phyloP scores from a whole-genome alignment of 169 alveolate genomes.

The Eimeria zaria region DNA sequence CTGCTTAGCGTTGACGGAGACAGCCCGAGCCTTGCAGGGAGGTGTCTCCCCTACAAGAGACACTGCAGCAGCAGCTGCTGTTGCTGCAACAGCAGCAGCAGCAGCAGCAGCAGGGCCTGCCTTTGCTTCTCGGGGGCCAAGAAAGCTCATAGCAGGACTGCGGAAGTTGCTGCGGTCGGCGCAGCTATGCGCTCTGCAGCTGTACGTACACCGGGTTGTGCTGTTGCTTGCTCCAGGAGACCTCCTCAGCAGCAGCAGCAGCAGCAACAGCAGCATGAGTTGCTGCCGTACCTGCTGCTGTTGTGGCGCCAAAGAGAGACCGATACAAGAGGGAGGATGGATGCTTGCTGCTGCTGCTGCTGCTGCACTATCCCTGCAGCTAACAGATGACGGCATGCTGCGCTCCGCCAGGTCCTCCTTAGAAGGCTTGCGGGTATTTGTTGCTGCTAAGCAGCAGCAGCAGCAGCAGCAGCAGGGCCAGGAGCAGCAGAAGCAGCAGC shows the following conservation, averaged over 20 bases:
- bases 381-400: conserved; percentile 1
- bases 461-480: conserved; percentile 28
- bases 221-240: conserved; percentile 31
- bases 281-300: conserved; percentile 51
- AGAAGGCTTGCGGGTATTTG: conserved; percentile 7
- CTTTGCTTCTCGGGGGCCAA: background rate
- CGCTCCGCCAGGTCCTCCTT: conserved; percentile 10
- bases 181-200: conserved; percentile 48
- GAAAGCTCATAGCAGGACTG: background rate
- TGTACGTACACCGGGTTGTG: conserved; percentile 35
- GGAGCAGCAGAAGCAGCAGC: conserved; percentile 25
- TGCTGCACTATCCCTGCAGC: background rate
- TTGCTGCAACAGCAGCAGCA: background rate
- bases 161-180: conserved; percentile 26
- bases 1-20: conserved; percentile 8
- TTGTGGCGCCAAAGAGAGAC: background rate
- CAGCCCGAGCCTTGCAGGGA: conserved; percentile 17
- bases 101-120: background rate
- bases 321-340: background rate
- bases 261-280: conserved; percentile 1
- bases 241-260: conserved; percentile 3
- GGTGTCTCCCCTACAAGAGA: background rate
- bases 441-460: conserved; percentile 18
- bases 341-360: conserved; percentile 30
- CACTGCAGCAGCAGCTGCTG: conserved; percentile 22